A percentile compares a stretch with the other conserved stretches of the same genome.
These are phyloP conservation scores for Karstenula rhodostoma DNA, from an alignment of 2,329 filamentous ascomycete species.

Conservation along the genomic window DNA sequence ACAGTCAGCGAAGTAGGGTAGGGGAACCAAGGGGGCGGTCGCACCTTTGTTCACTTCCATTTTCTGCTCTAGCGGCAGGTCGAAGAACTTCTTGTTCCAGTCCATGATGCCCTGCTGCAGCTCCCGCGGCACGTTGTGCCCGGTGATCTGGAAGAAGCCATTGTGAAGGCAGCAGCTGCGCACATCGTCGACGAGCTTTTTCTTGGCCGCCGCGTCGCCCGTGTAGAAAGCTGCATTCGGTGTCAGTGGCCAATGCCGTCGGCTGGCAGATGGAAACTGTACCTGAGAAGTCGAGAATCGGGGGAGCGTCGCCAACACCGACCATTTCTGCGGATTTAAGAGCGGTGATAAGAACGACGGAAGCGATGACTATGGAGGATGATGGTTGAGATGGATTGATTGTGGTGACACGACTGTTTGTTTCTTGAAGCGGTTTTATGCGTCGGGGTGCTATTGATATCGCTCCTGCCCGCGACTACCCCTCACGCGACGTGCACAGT, in stretches of 20 bases:
- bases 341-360: constrained; percentile 4
- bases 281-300: constrained; percentile 41
- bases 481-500: not conserved
- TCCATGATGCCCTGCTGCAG: constrained; percentile 51
- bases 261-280: constrained; percentile 6
- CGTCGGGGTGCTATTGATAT: not conserved
- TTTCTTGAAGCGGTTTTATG: not conserved
- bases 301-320: constrained; percentile 31
- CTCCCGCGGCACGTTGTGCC: constrained; percentile 50
- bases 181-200: constrained; percentile 39
- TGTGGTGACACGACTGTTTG: not conserved
- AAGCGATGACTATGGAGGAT: not conserved
- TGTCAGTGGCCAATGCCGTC: not conserved
- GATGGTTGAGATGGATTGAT: no score
- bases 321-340: constrained; percentile 26
- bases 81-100: constrained; percentile 53
- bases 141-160: constrained; percentile 58
- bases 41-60: constrained; percentile 48
- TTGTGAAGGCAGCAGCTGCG: constrained; percentile 43
- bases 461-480: not conserved
- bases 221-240: constrained; percentile 33
- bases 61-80: constrained; percentile 53
- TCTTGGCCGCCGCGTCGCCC: constrained; percentile 30
- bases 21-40: not conserved
- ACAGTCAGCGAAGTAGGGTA: not conserved